Base-by-base conservation (phyloP, 345 rosid species). In the Populus nigra region DNA sequence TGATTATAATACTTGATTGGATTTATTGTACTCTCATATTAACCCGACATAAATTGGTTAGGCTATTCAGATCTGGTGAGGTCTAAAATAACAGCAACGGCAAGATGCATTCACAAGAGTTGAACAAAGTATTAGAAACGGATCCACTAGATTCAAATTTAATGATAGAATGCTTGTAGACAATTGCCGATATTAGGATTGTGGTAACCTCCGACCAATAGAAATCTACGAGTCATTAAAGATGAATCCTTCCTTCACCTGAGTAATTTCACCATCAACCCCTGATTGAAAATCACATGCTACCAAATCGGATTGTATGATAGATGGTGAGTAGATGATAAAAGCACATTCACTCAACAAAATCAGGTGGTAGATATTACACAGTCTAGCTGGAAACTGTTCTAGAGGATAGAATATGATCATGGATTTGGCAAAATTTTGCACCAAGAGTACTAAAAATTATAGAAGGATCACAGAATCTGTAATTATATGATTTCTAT, bases 261-360 rank as follows among this genome's bases (percentile, higher is more conserved):
- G 35, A 43, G 23, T 68, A 35, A 76, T 72, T 55, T 76, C 36
- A 63, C n/a, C 8, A 71, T 53, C 59, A 53, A 20, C 59, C 59
- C 59, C 20, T 53, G 59, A n/a, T 20, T 7, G 23, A 15, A 47
- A 47, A 47, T 15, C 50, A 47, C 50, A 15, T 3, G 0, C 50
- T 47, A 3, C 50, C 50, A 47, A 33, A 8, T 7, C 33, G 65
- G 47, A 31, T 45, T 31, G 18, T n/a, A 33, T 47, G 2, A 27
- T 49, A 16, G n/a, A 33, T 23, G 38, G 23, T n/a, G 10, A 67
- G 18, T 66, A 50, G 25, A 33, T 33, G 36, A 33, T 33, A 33
- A 33, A 33, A 33, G 36, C 5, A 33, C 4, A 33, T 33, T 33
- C 36, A 33, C 36, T 33, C 36, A 33, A 33, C 36, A 33, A 33